These are phyloP conservation scores for Neoscytalidium dimidiatum DNA, from an alignment of 2,329 filamentous ascomycete species.

Conservation along the genomic window DNA sequence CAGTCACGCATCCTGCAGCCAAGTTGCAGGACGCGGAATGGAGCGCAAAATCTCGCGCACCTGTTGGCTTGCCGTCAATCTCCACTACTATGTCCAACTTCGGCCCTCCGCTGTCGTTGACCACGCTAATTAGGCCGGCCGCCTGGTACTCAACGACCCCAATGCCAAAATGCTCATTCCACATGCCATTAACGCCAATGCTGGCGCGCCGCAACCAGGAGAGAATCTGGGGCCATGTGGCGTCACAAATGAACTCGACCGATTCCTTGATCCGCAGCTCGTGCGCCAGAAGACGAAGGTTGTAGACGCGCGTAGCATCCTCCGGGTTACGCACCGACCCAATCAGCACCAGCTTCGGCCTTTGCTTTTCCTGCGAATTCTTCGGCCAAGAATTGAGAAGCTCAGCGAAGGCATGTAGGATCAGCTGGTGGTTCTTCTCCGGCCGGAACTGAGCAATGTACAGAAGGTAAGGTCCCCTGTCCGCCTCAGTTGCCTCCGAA, in stretches of 20 bases:
- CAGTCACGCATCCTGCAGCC: neutral
- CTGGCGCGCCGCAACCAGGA: slow-evolving; percentile 74
- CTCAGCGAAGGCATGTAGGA: slow-evolving; percentile 79
- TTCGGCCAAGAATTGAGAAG: slow-evolving; percentile 55
- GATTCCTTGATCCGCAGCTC: slow-evolving; percentile 74
- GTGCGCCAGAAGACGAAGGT: slow-evolving; percentile 80
- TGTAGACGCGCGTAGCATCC: slow-evolving; percentile 82
- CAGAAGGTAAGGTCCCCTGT: slow-evolving; percentile 71
- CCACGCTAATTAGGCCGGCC: slow-evolving; percentile 87
- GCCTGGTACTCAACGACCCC: slow-evolving; percentile 98
- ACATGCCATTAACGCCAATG: slow-evolving; percentile 96
- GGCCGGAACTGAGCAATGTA: slow-evolving; percentile 98
- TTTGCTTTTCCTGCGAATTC: slow-evolving; percentile 46
- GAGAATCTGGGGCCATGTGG: slow-evolving; percentile 83
- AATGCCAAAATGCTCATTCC: slow-evolving; percentile 99
- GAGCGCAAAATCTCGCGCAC: slow-evolving; percentile 46
- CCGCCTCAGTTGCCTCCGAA: slow-evolving; percentile 66
- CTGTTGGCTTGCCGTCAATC: slow-evolving; percentile 75
- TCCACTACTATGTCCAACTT: slow-evolving; percentile 90
- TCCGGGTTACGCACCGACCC: slow-evolving; percentile 87
- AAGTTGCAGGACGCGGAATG: neutral
- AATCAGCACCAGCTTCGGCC: slow-evolving; percentile 75
- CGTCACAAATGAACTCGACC: slow-evolving; percentile 88
- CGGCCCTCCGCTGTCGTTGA: slow-evolving; percentile 90
- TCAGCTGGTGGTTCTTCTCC: slow-evolving; percentile 91